These are phyloP conservation scores for Amanita polypyramis DNA, from an alignment of 768 basidiomycete species.

Conservation along the genomic window DNA sequence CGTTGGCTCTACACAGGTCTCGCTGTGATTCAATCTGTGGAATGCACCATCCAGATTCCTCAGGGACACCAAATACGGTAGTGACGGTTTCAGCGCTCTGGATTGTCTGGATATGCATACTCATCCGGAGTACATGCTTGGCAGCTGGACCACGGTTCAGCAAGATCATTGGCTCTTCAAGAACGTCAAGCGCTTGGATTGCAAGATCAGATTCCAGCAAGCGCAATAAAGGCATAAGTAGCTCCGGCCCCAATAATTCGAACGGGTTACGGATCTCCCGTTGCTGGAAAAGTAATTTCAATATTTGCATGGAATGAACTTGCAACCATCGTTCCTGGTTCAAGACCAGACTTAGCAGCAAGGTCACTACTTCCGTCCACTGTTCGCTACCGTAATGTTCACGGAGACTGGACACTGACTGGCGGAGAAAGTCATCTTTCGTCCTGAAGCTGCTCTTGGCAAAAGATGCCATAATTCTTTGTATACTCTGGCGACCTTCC, in stretches of 20 bases:
- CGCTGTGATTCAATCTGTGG: conserved; percentile 54
- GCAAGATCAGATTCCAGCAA: conserved; percentile 84
- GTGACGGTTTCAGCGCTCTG: conserved; percentile 42
- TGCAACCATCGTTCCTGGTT: conserved; percentile 78
- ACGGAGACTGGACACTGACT: conserved; percentile 75
- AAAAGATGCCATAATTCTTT: conserved; percentile 84
- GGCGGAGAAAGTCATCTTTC: conserved; percentile 87
- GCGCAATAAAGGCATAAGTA: conserved; percentile 84
- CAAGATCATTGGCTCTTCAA: conserved; percentile 82
- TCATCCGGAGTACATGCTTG: conserved; percentile 86
- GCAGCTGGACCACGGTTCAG: conserved; percentile 65
- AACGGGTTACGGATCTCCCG: conserved; percentile 68
- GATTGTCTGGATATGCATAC: conserved; percentile 54
- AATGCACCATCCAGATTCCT: conserved; percentile 82
- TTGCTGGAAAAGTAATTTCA: conserved; percentile 84
- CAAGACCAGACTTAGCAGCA: conserved; percentile 79
- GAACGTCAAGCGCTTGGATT: conserved; percentile 79
- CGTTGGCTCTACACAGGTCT: conserved; percentile 60
- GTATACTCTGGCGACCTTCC: conserved; percentile 69
- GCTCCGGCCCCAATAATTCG: conserved; percentile 69
- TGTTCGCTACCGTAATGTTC: conserved; percentile 72
- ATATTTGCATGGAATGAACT: conserved; percentile 74
- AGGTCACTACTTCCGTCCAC: conserved; percentile 74
- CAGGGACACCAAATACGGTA: conserved; percentile 73
- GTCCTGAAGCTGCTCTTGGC: conserved; percentile 82